Conservation (phyloP, 2,329 filamentous ascomycete species). For the Pseudogymnoascus sp. region DNA sequence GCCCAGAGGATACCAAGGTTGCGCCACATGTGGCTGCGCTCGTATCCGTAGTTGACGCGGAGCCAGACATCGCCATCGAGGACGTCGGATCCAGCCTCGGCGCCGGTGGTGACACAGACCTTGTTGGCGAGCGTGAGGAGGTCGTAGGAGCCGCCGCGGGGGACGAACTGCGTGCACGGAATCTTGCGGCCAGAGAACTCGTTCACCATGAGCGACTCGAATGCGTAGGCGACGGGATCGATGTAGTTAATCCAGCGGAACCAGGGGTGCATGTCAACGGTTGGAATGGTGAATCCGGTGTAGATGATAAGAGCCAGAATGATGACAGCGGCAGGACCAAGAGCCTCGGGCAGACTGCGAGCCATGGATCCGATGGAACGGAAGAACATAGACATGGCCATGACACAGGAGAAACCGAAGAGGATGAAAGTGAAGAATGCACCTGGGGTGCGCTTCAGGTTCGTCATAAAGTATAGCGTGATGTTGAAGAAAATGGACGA, state of each 20-base stretch:
- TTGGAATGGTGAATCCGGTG: constrained; percentile 37
- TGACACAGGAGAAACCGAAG: constrained; percentile 23
- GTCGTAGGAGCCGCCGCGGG: constrained; percentile 19
- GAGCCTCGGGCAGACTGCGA: constrained; percentile 58
- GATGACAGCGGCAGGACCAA: constrained; percentile 52
- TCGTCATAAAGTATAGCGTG: constrained; percentile 79
- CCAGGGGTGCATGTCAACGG: constrained; percentile 64
- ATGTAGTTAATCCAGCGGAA: constrained; percentile 72
- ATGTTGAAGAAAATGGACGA: constrained; percentile 74
- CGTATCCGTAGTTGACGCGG: constrained; percentile 48
- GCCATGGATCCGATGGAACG: constrained; percentile 70
- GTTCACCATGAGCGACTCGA: constrained; percentile 76
- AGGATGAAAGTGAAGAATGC: constrained; percentile 73
- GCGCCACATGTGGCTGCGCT: constrained; percentile 55
- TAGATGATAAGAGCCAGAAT: constrained; percentile 26
- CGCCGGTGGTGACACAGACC: constrained; percentile 54
- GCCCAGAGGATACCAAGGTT: constrained; percentile 64
- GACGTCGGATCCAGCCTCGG: constrained; percentile 41
- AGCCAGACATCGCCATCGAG: constrained; percentile 56
- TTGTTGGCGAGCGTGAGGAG: constrained; percentile 15
- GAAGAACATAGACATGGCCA: constrained; percentile 76
- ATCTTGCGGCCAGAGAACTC: constrained; percentile 50
- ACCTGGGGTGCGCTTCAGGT: constrained; percentile 56
- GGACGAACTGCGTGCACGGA: constrained; percentile 22
- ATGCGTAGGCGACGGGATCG: constrained; percentile 60